These are phyloP conservation scores for Rhizopus sp. DNA, from an alignment of 371 early-diverging fungal species.

Conservation along the genomic window DNA sequence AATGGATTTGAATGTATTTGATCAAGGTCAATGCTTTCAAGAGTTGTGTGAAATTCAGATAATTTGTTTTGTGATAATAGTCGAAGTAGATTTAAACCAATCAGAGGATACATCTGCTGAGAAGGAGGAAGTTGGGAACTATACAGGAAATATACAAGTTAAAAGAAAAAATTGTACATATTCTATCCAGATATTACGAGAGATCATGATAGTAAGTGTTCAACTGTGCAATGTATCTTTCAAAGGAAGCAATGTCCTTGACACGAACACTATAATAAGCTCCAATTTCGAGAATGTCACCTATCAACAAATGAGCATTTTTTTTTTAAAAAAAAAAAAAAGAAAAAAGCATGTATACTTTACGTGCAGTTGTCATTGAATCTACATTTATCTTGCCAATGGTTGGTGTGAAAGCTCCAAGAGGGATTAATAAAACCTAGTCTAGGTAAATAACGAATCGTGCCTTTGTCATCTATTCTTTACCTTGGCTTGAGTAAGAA, in stretches of 20 bases:
- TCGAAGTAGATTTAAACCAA: constrained; percentile 90
- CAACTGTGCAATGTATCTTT: constrained; percentile 93
- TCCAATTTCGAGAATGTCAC: constrained; percentile 90
- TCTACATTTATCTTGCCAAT: constrained; percentile 62
- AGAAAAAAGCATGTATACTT: constrained; percentile 19
- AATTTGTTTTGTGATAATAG: constrained; percentile 92
- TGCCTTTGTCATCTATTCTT: not conserved
- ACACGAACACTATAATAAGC: constrained; percentile 85
- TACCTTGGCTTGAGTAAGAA: constrained; percentile 83
- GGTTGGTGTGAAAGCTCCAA: constrained; percentile 69
- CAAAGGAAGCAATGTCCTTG: constrained; percentile 88
- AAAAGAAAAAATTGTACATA: not conserved
- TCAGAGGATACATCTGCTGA: constrained; percentile 80
- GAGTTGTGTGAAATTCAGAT: constrained; percentile 93
- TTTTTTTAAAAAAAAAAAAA: not conserved
- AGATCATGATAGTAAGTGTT: constrained; percentile 87
- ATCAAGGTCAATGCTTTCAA: constrained; percentile 88
- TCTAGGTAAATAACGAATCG: not conserved
- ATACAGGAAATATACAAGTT: not conserved
- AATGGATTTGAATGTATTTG: constrained; percentile 77
- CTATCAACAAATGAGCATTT: constrained; percentile 37
- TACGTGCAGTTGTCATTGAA: constrained; percentile 72
- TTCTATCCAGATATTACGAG: constrained; percentile 49
- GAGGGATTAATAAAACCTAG: constrained; percentile 77
- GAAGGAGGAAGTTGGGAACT: constrained; percentile 75